phyloP scores from a whole-genome alignment of 1,284 basidiomycete species.

The Boletus holoroseus region DNA sequence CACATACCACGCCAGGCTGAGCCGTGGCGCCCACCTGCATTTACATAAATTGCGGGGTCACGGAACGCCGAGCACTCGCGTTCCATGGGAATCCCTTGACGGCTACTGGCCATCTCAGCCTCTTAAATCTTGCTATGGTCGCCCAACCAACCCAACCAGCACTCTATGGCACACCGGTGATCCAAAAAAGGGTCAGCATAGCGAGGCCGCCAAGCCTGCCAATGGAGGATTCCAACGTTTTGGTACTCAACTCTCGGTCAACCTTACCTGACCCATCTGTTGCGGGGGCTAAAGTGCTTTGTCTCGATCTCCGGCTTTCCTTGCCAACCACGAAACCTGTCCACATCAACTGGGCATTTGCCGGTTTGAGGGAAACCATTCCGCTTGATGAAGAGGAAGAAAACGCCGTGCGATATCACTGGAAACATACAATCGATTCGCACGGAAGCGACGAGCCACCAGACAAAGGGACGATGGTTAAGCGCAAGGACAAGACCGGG shows the following conservation, averaged over 20 bases:
- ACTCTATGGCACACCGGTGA: constrained; percentile 15
- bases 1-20: too few relatives aligned
- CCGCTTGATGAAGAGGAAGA: background rate
- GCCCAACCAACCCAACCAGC: background rate
- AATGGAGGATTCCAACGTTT: constrained; percentile 21
- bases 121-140: background rate
- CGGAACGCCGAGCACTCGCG: background rate
- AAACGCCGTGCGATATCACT: constrained; percentile 8
- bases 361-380: constrained; percentile 12
- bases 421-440: constrained; percentile 18
- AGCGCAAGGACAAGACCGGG: background rate
- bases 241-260: constrained; percentile 19
- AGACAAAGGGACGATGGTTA: constrained; percentile 14
- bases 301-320: constrained; percentile 18
- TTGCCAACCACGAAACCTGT: constrained; percentile 1
- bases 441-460: constrained; percentile 6
- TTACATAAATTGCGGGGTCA: background rate
- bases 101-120: background rate
- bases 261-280: constrained; percentile 10
- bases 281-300: constrained; percentile 7
- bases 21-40: background rate
- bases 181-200: constrained; percentile 14
- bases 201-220: constrained; percentile 8
- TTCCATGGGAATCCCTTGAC: background rate
- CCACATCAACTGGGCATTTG: constrained; percentile 14